Base-by-base conservation (phyloP, 1,284 basidiomycete species). In the Sporisorium scitamineum region DNA sequence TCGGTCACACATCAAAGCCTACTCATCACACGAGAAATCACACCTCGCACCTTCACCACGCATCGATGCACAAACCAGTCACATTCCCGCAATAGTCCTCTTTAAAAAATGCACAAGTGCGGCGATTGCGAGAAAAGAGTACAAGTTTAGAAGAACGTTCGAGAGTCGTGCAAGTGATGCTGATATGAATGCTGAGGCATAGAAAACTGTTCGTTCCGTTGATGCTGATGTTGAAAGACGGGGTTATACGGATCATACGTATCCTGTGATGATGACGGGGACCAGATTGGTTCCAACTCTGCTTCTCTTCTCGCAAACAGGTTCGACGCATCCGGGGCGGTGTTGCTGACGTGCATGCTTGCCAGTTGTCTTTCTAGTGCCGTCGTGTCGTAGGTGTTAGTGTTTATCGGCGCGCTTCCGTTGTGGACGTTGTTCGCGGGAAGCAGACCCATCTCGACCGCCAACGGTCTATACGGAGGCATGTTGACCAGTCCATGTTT, bases 361-460 rank as follows among this genome's bases (percentile, higher is more conserved):
- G 54, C 70, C 34, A 68, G 13, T 10, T 62, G 56, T 16, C 50
- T 37, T 14, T 67, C 70, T 24, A 72, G 22, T 8, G 14, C 53
- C 0, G 39, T 48, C 18, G 48, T 9, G 26, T 37, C 50, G 31
- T 29, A 18, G 26, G 6, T 44, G 41, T 11, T 27, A 6, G 9
- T 39, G 16, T 26, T 26, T 20, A 37, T 11, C 7, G 39, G 31
- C 3, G 44, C 4, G 22, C n/a, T 29, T 2, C 47, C 55, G 24
- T 45, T 53, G 3, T 9, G 1, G 22, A 50, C 22, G 14, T 37
- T 16, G 32, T 26, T 24, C 22, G 18, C 10, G 27, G 18, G 31
- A 4, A 73, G 24, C 34, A 97, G 87, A 13, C 95, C 95, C 73
- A 97, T 93, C 87, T 96, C 94, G 85, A 97, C 94, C 62, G 96